These are phyloP conservation scores for Glycine soja DNA, from an alignment of 306 rosid genomes.

Conservation along the genomic window DNA sequence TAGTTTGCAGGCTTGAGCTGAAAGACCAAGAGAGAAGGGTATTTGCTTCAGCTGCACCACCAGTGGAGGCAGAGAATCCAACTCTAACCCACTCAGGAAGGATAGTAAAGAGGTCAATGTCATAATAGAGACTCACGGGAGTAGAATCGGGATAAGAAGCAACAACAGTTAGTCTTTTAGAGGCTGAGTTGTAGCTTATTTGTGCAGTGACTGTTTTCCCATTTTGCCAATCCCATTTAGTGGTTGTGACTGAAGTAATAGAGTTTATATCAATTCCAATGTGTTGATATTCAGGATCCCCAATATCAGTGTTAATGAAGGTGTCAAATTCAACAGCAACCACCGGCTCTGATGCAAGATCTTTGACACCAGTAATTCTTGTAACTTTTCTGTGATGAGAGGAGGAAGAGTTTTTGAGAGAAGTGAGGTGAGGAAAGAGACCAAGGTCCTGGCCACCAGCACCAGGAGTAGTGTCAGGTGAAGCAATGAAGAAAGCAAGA, in stretches of 20 bases:
- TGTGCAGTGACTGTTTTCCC: neutral
- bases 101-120: neutral
- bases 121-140: neutral
- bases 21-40: no score
- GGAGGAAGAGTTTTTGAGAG: no score
- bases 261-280: neutral
- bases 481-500: neutral
- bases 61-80: neutral
- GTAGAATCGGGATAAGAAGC: neutral
- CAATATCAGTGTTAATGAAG: neutral
- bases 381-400: no score
- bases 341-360: neutral
- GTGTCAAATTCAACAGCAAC: neutral
- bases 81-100: neutral
- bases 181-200: neutral
- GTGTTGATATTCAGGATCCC: neutral
- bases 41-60: no score
- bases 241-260: neutral
- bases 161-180: neutral
- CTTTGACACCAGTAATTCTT: no score
- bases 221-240: neutral
- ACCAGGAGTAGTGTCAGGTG: neutral
- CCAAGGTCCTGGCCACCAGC: neutral
- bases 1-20: no score
- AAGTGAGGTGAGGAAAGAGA: neutral